A percentile compares a stretch with the other conserved stretches of the same genome.
Evolutionary conservation across 2,329 filamentous ascomycete genomes (phyloP).

Genomic region (Macrophomina pseudophaseolina): DNA sequence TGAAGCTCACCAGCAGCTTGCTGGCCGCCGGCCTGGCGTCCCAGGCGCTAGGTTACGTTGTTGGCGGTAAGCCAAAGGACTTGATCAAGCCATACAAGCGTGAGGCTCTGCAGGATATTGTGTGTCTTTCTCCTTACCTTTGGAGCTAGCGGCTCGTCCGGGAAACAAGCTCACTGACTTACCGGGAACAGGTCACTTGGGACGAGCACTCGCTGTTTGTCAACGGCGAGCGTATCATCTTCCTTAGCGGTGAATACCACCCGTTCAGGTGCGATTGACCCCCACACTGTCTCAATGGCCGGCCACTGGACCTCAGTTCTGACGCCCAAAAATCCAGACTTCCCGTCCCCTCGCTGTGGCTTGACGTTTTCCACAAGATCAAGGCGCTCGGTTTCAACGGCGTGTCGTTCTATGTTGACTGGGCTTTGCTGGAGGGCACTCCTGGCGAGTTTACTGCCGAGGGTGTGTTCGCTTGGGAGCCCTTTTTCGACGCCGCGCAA

Average conservation of each 20-base stretch:
- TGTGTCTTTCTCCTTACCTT: slow-evolving; percentile 40
- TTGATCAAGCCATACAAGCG: slow-evolving; percentile 57
- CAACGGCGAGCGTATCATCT: slow-evolving; percentile 69
- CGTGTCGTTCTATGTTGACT: slow-evolving; percentile 80
- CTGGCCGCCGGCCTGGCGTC: slow-evolving; percentile 48
- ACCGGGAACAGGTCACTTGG: slow-evolving; percentile 62
- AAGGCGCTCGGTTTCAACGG: slow-evolving; percentile 80
- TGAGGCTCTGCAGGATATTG: slow-evolving; percentile 61
- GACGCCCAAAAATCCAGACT: slow-evolving; percentile 46
- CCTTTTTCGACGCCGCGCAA: slow-evolving; percentile 76
- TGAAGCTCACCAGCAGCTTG: slow-evolving; percentile 27
- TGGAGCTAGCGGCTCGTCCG: not conserved
- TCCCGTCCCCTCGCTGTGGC: slow-evolving; percentile 66
- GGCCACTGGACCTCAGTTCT: not conserved
- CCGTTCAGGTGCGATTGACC: slow-evolving; percentile 59
- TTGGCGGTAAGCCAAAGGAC: slow-evolving; percentile 56
- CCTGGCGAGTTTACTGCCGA: slow-evolving; percentile 71
- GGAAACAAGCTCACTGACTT: slow-evolving; percentile 28
- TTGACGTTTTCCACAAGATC: slow-evolving; percentile 82
- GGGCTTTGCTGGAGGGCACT: slow-evolving; percentile 77
- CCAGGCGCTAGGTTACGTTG: slow-evolving; percentile 53
- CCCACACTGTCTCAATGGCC: slow-evolving; percentile 5
- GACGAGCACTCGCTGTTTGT: slow-evolving; percentile 74
- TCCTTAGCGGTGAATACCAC: slow-evolving; percentile 77
- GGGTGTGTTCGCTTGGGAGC: slow-evolving; percentile 73